Conservation (phyloP, 441 rosid genomes). For the Erodium trifolium region DNA sequence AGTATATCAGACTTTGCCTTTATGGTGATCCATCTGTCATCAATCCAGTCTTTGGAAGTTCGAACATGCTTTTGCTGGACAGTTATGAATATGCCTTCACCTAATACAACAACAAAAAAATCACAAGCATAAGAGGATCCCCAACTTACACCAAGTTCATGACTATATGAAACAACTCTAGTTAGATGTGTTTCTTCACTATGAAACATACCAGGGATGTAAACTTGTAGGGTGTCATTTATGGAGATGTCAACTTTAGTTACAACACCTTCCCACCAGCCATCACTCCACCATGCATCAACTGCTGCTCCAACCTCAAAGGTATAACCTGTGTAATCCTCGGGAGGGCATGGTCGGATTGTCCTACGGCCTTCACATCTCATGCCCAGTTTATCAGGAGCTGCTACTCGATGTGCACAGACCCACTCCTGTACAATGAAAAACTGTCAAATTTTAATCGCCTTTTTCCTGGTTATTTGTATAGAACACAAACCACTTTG, state of each 20-base stretch:
- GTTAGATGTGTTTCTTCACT: not conserved
- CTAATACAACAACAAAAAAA: constrained; percentile 18
- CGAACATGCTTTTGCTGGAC: constrained; percentile 22
- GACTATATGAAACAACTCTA: not conserved
- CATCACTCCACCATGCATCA: constrained; percentile 99
- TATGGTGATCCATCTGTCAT: constrained; percentile 31
- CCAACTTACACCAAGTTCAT: constrained; percentile 1
- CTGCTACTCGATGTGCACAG: constrained; percentile 57
- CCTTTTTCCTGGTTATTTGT: not conserved
- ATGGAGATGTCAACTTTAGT: constrained; percentile 27
- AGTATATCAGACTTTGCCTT: constrained; percentile 24
- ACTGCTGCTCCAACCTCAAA: constrained; percentile 59
- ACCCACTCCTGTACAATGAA: constrained; percentile 68
- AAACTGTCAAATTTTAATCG: not conserved
- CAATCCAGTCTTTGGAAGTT: constrained; percentile 35
- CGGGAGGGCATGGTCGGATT: constrained; percentile 57
- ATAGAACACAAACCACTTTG: not conserved
- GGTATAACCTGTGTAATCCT: constrained; percentile 22
- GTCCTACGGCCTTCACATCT: constrained; percentile 63
- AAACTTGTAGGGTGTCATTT: constrained; percentile 44
- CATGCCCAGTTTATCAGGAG: constrained; percentile 76
- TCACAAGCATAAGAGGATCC: not conserved
- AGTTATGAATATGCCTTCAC: constrained; percentile 26
- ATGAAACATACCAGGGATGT: constrained; percentile 56
- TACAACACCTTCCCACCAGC: constrained; percentile 98